Evolutionary conservation across 495 filamentous ascomycete genomes (phyloP).

Genomic region (Staphylotrichum tortipilum): DNA sequence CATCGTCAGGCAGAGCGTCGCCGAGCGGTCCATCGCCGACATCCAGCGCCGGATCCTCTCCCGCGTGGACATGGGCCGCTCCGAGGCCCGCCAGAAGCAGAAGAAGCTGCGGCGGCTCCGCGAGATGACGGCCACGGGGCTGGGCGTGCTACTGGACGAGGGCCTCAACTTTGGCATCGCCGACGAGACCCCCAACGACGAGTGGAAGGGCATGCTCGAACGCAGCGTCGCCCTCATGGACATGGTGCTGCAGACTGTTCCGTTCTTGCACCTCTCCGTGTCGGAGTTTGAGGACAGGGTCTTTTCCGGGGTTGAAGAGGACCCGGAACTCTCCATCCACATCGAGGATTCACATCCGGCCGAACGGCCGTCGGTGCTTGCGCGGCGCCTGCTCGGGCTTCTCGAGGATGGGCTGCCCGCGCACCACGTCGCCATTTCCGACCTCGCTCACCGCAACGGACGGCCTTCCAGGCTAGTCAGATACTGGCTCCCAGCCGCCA

Average conservation of each 20-base stretch:
- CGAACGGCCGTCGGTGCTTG: conserved; percentile 48
- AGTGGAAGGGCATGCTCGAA: conserved; percentile 65
- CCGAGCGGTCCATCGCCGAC: conserved; percentile 52
- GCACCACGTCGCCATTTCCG: conserved; percentile 45
- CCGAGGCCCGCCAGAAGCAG: conserved; percentile 63
- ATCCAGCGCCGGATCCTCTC: conserved; percentile 54
- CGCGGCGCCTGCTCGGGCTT: conserved; percentile 58
- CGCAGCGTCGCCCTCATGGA: conserved; percentile 73
- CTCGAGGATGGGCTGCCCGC: conserved; percentile 51
- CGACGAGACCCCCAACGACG: conserved; percentile 38
- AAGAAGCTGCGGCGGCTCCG: conserved; percentile 55
- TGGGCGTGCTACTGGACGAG: conserved; percentile 79
- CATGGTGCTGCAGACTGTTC: conserved; percentile 57
- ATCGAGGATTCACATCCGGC: conserved; percentile 24
- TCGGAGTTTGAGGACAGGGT: conserved; percentile 70
- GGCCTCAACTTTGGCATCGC: conserved; percentile 54
- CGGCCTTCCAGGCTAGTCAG: conserved; percentile 67
- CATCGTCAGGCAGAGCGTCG: conserved; percentile 62
- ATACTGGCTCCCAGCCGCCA: conserved; percentile 74
- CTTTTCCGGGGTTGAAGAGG: conserved; percentile 53
- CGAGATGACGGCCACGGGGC: conserved; percentile 71
- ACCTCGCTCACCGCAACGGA: conserved; percentile 51
- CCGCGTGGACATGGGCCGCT: conserved; percentile 59
- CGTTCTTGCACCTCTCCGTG: conserved; percentile 42
- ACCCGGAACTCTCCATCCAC: conserved; percentile 43